Evolutionary conservation across 164 flowering plant genomes (phyloP), one percentile per base, ranked within the genome.

Genomic region (Berberis vulgaris): DNA sequence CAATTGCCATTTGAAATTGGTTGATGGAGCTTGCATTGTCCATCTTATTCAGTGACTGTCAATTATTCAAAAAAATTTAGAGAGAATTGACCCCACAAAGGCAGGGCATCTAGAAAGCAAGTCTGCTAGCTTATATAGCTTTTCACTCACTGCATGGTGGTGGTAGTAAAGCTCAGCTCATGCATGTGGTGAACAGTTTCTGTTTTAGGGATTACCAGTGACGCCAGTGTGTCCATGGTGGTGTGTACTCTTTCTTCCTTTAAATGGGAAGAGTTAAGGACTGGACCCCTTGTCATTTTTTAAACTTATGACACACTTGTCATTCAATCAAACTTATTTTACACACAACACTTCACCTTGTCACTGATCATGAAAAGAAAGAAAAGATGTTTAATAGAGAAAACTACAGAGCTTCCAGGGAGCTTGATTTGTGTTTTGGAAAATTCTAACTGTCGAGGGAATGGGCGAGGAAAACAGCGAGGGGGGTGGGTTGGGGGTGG

Each of bases 281-380:
- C 45, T 54, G 61, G 42, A 42, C 13, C 55, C 8, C 65, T 55
- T 54, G 61, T 0, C 26, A 26, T 26, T 26, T 26, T 26, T 26
- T 26, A 26, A 26, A 26, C 26, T 26, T 26, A 26, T 26, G 0
- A 26, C 26, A 26, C 26, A 26, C 26, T 26, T 26, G 26, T 55
- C 45, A 56, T 62, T 68, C 56, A 68, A 53, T 55, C 71, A 56
- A 55, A 12, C 60, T 12, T 47, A 13, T 26, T 41, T 53, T 41
- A 45, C 53, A 26, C n/a, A 13, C 10, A 49, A 60, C 40, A 45
- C 53, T 40, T 60, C 8, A 55, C 39, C 46, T 60, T 60, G 59
- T 52, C 39, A 11, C 6, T 1, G 9, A 12, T 26, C 26, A 26
- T 40, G 54, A 40, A 61, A 11, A 10, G 56, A 41, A 62, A 50